These are phyloP conservation scores for Penicillium sp. DNA, from an alignment of 2,329 filamentous ascomycete genomes.

Conservation along the genomic window DNA sequence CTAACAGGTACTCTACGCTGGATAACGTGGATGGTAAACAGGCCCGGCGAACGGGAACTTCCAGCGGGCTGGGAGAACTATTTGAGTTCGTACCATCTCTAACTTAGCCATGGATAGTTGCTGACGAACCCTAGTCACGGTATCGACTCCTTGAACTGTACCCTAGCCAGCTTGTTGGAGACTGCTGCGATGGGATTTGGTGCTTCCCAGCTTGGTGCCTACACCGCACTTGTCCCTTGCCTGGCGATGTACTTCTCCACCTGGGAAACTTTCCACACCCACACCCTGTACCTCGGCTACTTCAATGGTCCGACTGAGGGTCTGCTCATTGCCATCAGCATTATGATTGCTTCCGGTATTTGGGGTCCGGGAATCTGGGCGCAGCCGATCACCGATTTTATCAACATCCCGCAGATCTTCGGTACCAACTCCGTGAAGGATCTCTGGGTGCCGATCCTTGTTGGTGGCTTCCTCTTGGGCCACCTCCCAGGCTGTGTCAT, in stretches of 20 bases:
- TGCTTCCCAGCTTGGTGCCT: constrained; percentile 78
- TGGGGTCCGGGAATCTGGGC: constrained; percentile 89
- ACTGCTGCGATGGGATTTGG: constrained; percentile 92
- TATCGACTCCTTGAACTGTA: constrained; percentile 97
- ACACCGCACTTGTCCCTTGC: constrained; percentile 87
- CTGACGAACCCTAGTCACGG: constrained; percentile 64
- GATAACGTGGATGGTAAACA: constrained; percentile 99
- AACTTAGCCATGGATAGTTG: constrained; percentile 11
- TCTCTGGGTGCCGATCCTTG: constrained; percentile 76
- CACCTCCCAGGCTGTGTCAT: constrained; percentile 88
- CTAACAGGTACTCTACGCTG: constrained; percentile 77
- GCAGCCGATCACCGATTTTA: constrained; percentile 66
- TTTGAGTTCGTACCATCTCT: constrained; percentile 66
- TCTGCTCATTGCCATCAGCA: constrained; percentile 77
- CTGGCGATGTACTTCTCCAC: constrained; percentile 99
- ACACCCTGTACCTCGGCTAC: constrained; percentile 92
- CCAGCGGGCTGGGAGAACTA: constrained; percentile 89
- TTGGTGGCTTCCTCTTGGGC: constrained; percentile 63
- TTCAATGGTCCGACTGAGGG: constrained; percentile 98
- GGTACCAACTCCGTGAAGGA: constrained; percentile 77
- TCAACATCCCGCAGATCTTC: constrained; percentile 65
- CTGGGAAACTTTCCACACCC: constrained; percentile 99
- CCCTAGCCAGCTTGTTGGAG: constrained; percentile 84
- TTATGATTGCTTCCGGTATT: constrained; percentile 85
- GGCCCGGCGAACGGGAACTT: constrained; percentile 89